These are phyloP conservation scores for Anthoceros angustus DNA, from an alignment of 225 moss, liverwort and hornwort species.

Conservation along the genomic window DNA sequence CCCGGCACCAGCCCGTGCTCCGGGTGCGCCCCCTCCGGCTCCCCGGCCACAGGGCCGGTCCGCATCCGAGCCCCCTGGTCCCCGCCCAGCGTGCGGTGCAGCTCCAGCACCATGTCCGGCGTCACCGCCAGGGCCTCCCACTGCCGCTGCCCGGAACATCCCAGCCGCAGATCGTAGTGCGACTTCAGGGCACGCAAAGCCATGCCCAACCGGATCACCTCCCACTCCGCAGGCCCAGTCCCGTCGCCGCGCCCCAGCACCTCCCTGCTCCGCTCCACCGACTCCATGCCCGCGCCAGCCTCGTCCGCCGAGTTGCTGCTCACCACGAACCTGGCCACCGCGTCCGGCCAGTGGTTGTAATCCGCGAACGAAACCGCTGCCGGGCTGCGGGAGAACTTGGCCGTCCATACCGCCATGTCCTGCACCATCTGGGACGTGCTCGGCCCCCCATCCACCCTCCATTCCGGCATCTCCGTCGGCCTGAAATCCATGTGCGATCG, in stretches of 20 bases:
- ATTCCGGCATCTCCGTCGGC: not conserved
- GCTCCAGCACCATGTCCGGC: not conserved
- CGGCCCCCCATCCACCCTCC: not conserved
- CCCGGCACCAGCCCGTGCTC: not conserved
- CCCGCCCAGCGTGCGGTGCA: not conserved
- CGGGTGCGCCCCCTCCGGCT: not conserved
- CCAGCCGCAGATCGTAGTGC: conserved; percentile 4
- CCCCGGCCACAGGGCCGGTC: not conserved
- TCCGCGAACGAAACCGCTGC: not conserved
- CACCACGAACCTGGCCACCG: not conserved
- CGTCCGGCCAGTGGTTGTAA: not conserved
- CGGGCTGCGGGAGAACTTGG: not conserved
- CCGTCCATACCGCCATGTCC: conserved; percentile 2
- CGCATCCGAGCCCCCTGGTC: not conserved
- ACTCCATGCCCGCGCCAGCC: not conserved
- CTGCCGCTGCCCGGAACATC: not conserved
- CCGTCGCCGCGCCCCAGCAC: not conserved
- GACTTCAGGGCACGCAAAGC: not conserved
- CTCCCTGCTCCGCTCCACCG: not conserved
- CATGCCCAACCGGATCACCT: not conserved
- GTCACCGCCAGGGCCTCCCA: not conserved
- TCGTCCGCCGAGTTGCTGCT: not conserved
- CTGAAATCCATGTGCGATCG: not conserved
- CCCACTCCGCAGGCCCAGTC: not conserved
- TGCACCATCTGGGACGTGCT: not conserved